Base-by-base conservation (phyloP, 768 basidiomycete genomes). In the Rhizopogon rudus region DNA sequence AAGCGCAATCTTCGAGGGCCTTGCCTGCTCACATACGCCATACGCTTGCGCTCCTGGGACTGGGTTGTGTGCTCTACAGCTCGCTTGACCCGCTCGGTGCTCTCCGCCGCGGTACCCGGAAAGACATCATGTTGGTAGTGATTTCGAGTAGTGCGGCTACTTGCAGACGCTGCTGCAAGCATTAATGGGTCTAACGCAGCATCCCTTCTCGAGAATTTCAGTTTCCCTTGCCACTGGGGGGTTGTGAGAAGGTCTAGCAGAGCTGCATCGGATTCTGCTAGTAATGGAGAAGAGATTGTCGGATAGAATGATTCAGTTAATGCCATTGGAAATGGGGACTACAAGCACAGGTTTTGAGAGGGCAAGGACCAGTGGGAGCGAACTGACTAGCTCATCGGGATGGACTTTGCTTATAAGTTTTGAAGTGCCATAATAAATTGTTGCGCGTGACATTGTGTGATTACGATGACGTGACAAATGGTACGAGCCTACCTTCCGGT, bases 81-180 rank as follows among this genome's bases (percentile, higher is more conserved):
- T 68, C 76, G 83, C 60, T 79, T 83, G 40, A 77, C 68, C 9
- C 76, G 79, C 61, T 84, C 80, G 31, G 76, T 80, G 25, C 16
- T 44, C 13, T 64, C 58, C 3, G 60, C 31, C 41, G 81, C 72
- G 65, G 76, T 75, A 29, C 81, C 76, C 1, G 52, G 37, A 61
- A 84, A 84, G 69, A 87, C 83, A 62, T 88, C 87, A 67, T 95
- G 93, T 48, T 86, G 80, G 64, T 88, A 91, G 67, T 95, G 93
- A 63, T 93, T 91, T 44, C 90, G 80, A 40, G 93, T 93, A 53
- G 88, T 78, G 58, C 90, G 81, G 9, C 88, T 87, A 4, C 84
- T 86, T 0, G 88, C 85, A 0, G 88, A 84, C 9, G 81, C 78
- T 6, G 84, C 87, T 29, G 88, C 90, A 53, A 93, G 80, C 52